A percentile compares a stretch with the other conserved stretches of the same genome.
Conservation (phyloP, 2,329 filamentous ascomycete genomes). For the Domatiomyces catenatus region DNA sequence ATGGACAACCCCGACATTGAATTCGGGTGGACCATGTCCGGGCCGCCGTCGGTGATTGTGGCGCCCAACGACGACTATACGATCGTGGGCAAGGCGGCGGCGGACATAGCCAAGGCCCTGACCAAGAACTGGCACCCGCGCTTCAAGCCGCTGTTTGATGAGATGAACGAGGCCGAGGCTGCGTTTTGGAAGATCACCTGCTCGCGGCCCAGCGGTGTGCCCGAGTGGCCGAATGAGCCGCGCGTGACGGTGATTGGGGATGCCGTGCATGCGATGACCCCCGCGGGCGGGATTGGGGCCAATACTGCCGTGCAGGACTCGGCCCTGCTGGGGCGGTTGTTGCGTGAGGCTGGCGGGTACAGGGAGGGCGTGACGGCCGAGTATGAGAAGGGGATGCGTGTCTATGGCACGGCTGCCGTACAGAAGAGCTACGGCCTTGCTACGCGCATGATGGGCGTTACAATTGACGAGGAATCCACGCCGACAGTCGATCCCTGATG, state of each 20-base stretch:
- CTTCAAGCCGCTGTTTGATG: slow-evolving; percentile 17
- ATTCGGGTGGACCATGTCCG: slow-evolving; percentile 51
- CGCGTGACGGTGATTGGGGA: slow-evolving; percentile 31
- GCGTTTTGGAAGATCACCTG: slow-evolving; percentile 17
- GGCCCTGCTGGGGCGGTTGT: slow-evolving; percentile 28
- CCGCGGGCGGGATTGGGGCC: slow-evolving; percentile 31
- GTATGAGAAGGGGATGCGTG: slow-evolving; percentile 28
- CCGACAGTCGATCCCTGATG: not conserved
- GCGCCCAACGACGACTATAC: slow-evolving; percentile 46
- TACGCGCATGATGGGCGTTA: slow-evolving; percentile 28
- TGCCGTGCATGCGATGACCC: slow-evolving; percentile 33
- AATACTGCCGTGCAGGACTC: slow-evolving; percentile 32
- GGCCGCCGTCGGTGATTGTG: slow-evolving; percentile 40
- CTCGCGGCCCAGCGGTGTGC: slow-evolving; percentile 22
- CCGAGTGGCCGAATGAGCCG: slow-evolving; percentile 20
- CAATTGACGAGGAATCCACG: slow-evolving; percentile 30
- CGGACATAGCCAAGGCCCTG: slow-evolving; percentile 14
- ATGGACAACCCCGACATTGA: slow-evolving; percentile 41
- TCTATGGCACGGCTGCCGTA: slow-evolving; percentile 44
- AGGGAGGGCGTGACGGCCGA: slow-evolving; percentile 23
- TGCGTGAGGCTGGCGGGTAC: slow-evolving; percentile 38
- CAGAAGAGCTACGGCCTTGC: slow-evolving; percentile 38
- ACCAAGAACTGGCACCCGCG: slow-evolving; percentile 18
- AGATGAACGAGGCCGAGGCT: slow-evolving; percentile 20
- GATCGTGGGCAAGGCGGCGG: slow-evolving; percentile 35